phyloP scores from a whole-genome alignment of 2,329 filamentous ascomycete species.

The Arthrinium phaeospermum region DNA sequence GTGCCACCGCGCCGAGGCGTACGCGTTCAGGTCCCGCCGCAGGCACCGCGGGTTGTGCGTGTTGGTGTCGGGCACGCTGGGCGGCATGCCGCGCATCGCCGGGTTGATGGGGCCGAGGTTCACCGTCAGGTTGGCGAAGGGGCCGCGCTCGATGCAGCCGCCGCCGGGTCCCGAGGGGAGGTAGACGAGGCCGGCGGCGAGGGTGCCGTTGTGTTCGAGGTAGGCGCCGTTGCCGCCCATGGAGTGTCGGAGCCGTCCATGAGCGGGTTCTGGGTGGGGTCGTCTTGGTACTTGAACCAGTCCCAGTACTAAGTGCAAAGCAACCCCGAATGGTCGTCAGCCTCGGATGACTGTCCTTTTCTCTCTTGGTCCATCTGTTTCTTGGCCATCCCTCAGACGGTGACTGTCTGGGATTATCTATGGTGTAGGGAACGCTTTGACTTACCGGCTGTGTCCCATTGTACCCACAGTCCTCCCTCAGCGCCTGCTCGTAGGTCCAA shows the following conservation, averaged over 20 bases:
- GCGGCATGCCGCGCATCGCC: conserved; percentile 16
- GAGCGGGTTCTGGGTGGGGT: conserved; percentile 54
- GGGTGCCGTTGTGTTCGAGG: conserved; percentile 30
- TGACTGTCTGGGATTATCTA: no score
- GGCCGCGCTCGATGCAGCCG: conserved; percentile 52
- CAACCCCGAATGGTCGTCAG: background rate
- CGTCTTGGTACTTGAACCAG: conserved; percentile 53
- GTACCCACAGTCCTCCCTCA: conserved; percentile 49
- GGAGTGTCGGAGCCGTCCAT: conserved; percentile 60
- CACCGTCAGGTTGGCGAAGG: background rate
- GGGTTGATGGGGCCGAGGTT: background rate
- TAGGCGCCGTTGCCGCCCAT: conserved; percentile 54
- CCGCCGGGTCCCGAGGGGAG: conserved; percentile 58
- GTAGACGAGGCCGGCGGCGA: conserved; percentile 28
- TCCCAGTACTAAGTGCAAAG: conserved; percentile 54
- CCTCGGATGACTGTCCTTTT: background rate
- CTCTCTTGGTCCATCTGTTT: conserved; percentile 1
- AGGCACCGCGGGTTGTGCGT: conserved; percentile 34
- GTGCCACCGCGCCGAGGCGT: conserved; percentile 28
- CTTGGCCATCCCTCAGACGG: background rate
- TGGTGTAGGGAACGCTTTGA: no score
- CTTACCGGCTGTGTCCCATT: conserved; percentile 44
- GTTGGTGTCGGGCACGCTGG: conserved; percentile 3
- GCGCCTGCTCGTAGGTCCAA: conserved; percentile 44
- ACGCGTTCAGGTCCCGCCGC: conserved; percentile 30